These are phyloP conservation scores for Uronychia setigera DNA, from an alignment of 73 alveolate species.

Conservation along the genomic window DNA sequence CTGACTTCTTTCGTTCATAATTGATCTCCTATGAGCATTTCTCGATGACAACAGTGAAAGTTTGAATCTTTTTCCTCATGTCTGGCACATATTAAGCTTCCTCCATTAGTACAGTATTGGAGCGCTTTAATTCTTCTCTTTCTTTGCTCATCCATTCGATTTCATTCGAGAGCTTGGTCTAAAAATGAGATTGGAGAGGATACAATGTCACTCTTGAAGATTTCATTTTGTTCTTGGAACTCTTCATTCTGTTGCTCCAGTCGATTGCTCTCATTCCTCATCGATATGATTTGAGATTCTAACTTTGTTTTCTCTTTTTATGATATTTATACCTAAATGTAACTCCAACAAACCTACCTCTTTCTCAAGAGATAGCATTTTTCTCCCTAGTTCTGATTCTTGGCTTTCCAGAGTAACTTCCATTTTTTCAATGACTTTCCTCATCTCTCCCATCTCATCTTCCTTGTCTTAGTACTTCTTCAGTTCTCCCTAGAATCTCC, in stretches of 20 bases:
- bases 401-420: not conserved
- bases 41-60: not conserved
- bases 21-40: conserved; percentile 1
- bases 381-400: not conserved
- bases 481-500: not conserved
- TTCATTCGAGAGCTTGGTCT: too few species aligned
- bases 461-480: not conserved
- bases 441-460: not conserved
- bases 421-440: not conserved
- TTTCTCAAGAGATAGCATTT: not conserved
- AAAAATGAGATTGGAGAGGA: too few species aligned
- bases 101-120: not conserved
- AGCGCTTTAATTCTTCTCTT: not conserved
- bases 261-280: too few species aligned
- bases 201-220: too few species aligned
- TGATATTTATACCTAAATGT: too few species aligned
- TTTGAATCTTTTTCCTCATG: not conserved
- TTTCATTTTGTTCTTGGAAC: too few species aligned
- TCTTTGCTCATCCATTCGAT: not conserved
- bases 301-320: too few species aligned
- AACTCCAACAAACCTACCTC: too few species aligned
- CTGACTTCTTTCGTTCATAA: not conserved
- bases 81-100: conserved; percentile 4
- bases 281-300: too few species aligned
- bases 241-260: too few species aligned